Evolutionary conservation across 345 rosid genomes (phyloP), one percentile per base, ranked within the genome.

Genomic region (Odontarrhena argentea): DNA sequence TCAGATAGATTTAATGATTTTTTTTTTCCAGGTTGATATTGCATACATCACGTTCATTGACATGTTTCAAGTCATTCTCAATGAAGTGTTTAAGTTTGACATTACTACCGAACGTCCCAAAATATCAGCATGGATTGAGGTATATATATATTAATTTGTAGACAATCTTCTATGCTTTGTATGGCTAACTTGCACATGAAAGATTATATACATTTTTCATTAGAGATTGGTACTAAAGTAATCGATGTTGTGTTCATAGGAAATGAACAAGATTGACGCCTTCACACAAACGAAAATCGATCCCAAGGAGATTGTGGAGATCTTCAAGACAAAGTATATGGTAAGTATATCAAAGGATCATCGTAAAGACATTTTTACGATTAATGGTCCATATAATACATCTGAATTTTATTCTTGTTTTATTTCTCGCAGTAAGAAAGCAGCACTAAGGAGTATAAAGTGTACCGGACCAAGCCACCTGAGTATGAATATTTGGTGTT

Each of bases 101-200:
- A 65, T 91, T 28, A 79, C 88, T 52, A 78, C 71, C 42, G 86
- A 83, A 65, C 86, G 99, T 75, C 95, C 96, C 48, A 87, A 80
- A 73, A 75, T 94, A 41, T 77, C 88, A 8, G 68, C 84, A 36
- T 94, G 96, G 96, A 80, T 88, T 45, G 76, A 88, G 95, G 97
- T 86, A 75, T 32, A 32, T 32, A 4, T 32, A 28, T 32, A 32
- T 4, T 5, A 18, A 18, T 18, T 18, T 18, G 22, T 18, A 18
- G 22, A 18, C 3, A 28, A 28, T 28, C 57, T n/a, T 55, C 14
- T 49, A 34, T 5, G 7, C 36, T 5, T 32, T 32, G 7, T 32
- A 34, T 34, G 25, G 36, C 36, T 32, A 32, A 32, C 36, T 32
- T 32, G 36, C 36, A 32, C 36, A 5, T 7, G 25, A 35, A 6